A percentile compares a stretch with the other conserved stretches of the same genome.
Conservation (phyloP, 441 rosid genomes). For the Pelargonium fulgidum region DNA sequence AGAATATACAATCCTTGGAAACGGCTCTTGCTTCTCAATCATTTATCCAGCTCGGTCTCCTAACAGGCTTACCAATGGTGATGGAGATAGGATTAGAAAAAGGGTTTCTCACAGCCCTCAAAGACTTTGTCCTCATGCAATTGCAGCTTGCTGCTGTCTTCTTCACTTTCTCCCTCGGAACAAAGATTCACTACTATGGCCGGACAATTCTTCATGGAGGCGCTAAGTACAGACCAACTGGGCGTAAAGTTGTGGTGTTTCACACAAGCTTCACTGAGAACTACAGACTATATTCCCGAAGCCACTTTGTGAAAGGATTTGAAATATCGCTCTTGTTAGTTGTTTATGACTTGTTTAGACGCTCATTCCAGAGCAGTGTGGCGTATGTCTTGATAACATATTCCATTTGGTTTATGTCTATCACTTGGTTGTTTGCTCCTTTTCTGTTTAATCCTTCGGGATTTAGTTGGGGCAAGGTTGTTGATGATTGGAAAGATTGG, state of each 20-base stretch:
- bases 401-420: conserved; percentile 96
- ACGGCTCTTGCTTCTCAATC: conserved; percentile 98
- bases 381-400: conserved; percentile 76
- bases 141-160: conserved; percentile 91
- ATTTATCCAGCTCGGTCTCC: conserved; percentile 91
- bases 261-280: conserved; percentile 93
- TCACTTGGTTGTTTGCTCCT: conserved; percentile 94
- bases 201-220: conserved; percentile 92
- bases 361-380: conserved; percentile 79
- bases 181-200: conserved; percentile 85
- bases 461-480: conserved; percentile 77
- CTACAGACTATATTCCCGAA: conserved; percentile 83
- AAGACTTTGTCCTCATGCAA: conserved; percentile 97
- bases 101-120: conserved; percentile 83
- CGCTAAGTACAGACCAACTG: conserved; percentile 88
- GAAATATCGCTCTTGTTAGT: conserved; percentile 70
- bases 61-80: conserved; percentile 97
- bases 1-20: conserved; percentile 78
- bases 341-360: conserved; percentile 78
- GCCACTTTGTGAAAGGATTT: conserved; percentile 92
- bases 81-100: conserved; percentile 97
- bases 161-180: conserved; percentile 97
- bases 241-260: conserved; percentile 91
- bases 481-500: conserved; percentile 99
- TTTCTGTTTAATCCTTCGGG: conserved; percentile 93